phyloP scores from a whole-genome alignment of 2,329 filamentous ascomycete genomes.

The Aureobasidium sp. region DNA sequence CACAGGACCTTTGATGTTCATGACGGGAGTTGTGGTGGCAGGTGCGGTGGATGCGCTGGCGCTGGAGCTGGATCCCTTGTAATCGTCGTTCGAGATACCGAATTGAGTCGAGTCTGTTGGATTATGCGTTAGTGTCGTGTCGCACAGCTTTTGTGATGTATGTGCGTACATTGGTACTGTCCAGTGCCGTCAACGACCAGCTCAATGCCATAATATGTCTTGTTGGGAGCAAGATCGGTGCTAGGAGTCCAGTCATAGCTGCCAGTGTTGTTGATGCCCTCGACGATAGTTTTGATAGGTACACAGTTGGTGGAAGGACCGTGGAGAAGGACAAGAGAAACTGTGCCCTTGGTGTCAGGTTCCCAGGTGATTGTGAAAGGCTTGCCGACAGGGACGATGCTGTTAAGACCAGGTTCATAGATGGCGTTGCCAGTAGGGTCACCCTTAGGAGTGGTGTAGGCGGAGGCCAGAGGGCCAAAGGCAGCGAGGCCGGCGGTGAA shows the following conservation, averaged over 20 bases:
- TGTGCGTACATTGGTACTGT: slow-evolving; percentile 46
- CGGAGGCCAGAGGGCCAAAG: slow-evolving; percentile 44
- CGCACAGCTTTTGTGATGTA: not conserved
- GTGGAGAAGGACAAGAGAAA: slow-evolving; percentile 55
- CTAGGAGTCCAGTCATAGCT: slow-evolving; percentile 49
- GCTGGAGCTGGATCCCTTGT: slow-evolving; percentile 22
- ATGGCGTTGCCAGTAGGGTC: slow-evolving; percentile 48
- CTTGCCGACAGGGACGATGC: slow-evolving; percentile 49
- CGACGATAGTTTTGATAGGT: slow-evolving; percentile 46
- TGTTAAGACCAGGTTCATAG: slow-evolving; percentile 42
- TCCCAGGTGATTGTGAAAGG: slow-evolving; percentile 54
- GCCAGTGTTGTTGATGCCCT: slow-evolving; percentile 36
- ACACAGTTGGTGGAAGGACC: slow-evolving; percentile 50
- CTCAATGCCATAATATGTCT: slow-evolving; percentile 54
- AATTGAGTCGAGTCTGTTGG: slow-evolving; percentile 49
- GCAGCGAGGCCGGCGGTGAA: slow-evolving; percentile 48
- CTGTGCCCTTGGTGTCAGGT: slow-evolving; percentile 39
- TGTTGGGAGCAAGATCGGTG: slow-evolving; percentile 39
- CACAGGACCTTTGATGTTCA: slow-evolving; percentile 18
- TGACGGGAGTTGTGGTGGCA: slow-evolving; percentile 18
- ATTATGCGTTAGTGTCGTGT: not conserved
- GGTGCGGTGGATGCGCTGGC: slow-evolving; percentile 19
- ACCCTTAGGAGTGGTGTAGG: slow-evolving; percentile 29
- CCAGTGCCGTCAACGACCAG: slow-evolving; percentile 53
- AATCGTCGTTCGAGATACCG: slow-evolving; percentile 46